phyloP scores from a whole-genome alignment of 495 filamentous ascomycete species.

The Paragyromitra xinjiangensis region DNA sequence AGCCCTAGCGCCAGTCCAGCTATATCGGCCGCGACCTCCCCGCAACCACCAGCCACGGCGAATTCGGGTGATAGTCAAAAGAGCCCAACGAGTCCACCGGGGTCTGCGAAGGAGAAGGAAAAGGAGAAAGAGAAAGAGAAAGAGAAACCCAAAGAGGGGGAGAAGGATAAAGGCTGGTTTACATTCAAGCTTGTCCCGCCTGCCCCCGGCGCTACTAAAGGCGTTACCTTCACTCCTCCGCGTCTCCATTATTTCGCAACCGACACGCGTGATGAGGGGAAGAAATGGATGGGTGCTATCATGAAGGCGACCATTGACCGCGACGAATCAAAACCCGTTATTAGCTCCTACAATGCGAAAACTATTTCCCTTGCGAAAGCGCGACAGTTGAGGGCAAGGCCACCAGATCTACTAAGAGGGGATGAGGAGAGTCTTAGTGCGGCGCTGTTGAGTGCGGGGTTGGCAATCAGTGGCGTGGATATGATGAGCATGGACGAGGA shows the following conservation, averaged over 20 bases:
- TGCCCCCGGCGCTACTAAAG: conserved; percentile 82
- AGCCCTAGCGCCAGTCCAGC: conserved; percentile 69
- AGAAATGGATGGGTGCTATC: conserved; percentile 97
- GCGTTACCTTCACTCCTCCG: conserved; percentile 95
- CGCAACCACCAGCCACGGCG: conserved; percentile 55
- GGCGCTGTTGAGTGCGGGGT: conserved; percentile 39
- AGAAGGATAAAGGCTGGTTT: conserved; percentile 65
- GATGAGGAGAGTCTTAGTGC: conserved; percentile 28
- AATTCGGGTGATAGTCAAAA: conserved; percentile 36
- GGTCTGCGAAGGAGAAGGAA: conserved; percentile 40
- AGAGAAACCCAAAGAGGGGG: conserved; percentile 41
- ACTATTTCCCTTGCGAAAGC: conserved; percentile 90
- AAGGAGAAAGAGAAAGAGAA: conserved; percentile 39
- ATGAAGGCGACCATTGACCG: conserved; percentile 99
- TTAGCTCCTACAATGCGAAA: conserved; percentile 92
- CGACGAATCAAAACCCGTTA: conserved; percentile 78
- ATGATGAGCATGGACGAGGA: conserved; percentile 39
- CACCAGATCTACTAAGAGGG: conserved; percentile 64
- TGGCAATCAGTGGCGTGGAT: conserved; percentile 53
- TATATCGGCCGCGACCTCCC: conserved; percentile 70
- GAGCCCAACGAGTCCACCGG: conserved; percentile 38
- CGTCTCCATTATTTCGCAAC: conserved; percentile 98
- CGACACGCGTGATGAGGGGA: conserved; percentile 83
- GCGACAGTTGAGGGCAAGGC: conserved; percentile 79
- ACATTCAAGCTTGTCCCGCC: conserved; percentile 99